Conservation (phyloP, 768 basidiomycete genomes). For the Boletellus sp. region DNA sequence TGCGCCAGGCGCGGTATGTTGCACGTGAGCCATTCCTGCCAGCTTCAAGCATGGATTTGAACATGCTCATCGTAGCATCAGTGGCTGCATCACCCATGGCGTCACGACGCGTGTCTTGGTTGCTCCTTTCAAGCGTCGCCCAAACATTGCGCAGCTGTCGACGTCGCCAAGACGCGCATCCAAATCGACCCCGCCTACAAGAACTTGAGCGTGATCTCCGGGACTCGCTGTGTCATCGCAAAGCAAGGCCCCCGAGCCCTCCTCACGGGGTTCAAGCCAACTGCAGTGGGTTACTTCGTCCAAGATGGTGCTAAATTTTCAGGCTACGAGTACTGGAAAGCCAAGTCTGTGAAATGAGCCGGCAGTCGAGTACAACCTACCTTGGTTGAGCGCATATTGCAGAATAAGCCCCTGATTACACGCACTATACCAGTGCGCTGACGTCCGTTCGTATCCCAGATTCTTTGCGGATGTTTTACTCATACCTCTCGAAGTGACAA, state of each 20-base stretch:
- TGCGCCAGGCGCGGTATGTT: conserved; percentile 47
- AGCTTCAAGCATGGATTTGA: background rate
- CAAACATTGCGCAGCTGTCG: conserved; percentile 48
- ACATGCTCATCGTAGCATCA: conserved; percentile 27
- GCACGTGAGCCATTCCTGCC: conserved; percentile 37
- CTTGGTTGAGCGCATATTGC: conserved; percentile 74
- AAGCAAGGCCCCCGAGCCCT: conserved; percentile 63
- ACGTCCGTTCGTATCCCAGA: conserved; percentile 32
- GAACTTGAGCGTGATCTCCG: conserved; percentile 59
- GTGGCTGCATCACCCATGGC: conserved; percentile 79
- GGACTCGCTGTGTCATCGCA: conserved; percentile 64
- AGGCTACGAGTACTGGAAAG: conserved; percentile 86
- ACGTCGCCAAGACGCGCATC: conserved; percentile 84
- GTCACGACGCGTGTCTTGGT: conserved; percentile 64
- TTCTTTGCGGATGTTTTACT: conserved; percentile 89
- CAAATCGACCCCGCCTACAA: conserved; percentile 78
- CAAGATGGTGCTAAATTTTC: conserved; percentile 77
- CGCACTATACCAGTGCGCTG: background rate
- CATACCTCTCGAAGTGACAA: conserved; percentile 78
- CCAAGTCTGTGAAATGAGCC: conserved; percentile 62
- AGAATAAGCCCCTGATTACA: conserved; percentile 48
- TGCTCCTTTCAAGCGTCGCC: background rate
- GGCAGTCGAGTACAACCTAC: conserved; percentile 82
- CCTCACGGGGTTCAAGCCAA: conserved; percentile 86
- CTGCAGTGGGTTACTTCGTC: conserved; percentile 82